Evolutionary conservation across 176 grass and related monocot genomes (phyloP), one percentile per base, ranked within the genome.

Genomic region (Cenchrus purpureus): DNA sequence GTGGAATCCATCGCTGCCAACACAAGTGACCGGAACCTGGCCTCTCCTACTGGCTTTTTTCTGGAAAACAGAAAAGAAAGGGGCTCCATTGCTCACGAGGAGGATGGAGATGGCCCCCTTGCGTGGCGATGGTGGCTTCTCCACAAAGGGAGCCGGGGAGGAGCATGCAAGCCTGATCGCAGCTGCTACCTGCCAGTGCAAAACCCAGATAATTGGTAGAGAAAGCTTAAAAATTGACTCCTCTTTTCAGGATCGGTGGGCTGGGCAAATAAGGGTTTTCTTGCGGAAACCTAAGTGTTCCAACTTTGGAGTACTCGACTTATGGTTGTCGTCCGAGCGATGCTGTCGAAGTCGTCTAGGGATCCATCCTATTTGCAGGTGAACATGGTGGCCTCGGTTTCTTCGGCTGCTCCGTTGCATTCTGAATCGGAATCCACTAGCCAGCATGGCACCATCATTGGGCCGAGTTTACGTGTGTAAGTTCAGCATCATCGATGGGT

Each of bases 1-100:
- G 88, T 90, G 84, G 88, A 73, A 79, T 90, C 84, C 84, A 73
- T 5, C 73, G 0, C 57, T 17, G 85, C 51, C 42, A 50, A 78
- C 88, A 83, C 66, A 71, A 78, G 10, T 8, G 65, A 56, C 20
- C 40, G 43, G 17, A 10, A 34, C 34, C 16, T 1, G 68, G 44
- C 44, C 12, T 50, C 79, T 75, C 43, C 25, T 16, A 11, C 25
- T 1, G 4, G 20, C 53, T 22, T 81, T 59, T 69, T 69, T 82
- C 72, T 32, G 53, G 19, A 1, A 42, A 73, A 60, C 25, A 59
- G 45, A 46, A 53, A 46, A 45, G 50, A 67, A 53, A 46, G 65
- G 29, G 37, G 55, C 22, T 71, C 52, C 20, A 12, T 46, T 3
- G 20, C 10, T 80, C 51, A 8, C 45, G 11, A 12, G 11, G 48